phyloP scores from a whole-genome alignment of 2,329 filamentous ascomycete genomes.

The Pseudocercospora pini-densiflorae region DNA sequence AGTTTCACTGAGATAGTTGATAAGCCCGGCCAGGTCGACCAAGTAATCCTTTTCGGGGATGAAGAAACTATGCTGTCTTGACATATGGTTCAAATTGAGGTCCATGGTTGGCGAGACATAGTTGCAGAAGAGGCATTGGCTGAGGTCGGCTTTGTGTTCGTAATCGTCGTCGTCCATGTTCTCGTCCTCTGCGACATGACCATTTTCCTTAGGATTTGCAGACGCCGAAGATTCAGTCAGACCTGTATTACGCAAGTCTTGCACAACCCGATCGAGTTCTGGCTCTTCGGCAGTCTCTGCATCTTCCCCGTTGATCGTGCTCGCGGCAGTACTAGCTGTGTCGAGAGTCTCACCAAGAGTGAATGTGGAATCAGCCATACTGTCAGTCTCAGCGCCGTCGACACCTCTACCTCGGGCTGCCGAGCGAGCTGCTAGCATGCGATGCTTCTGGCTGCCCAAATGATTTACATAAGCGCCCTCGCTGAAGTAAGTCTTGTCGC shows the following conservation, averaged over 20 bases:
- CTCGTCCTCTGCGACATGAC: constrained; percentile 47
- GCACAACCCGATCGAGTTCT: constrained; percentile 77
- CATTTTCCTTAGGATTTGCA: constrained; percentile 13
- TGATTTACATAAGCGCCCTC: constrained; percentile 97
- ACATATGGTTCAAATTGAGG: constrained; percentile 88
- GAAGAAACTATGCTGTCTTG: constrained; percentile 91
- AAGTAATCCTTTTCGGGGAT: constrained; percentile 88
- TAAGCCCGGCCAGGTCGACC: constrained; percentile 77
- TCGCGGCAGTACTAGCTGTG: constrained; percentile 52
- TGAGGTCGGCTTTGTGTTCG: constrained; percentile 46
- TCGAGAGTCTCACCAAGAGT: constrained; percentile 81
- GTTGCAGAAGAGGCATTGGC: constrained; percentile 88
- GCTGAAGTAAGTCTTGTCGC: constrained; percentile 93
- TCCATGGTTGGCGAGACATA: constrained; percentile 74
- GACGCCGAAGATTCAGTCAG: constrained; percentile 43
- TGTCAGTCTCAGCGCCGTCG: constrained; percentile 65
- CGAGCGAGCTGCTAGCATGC: constrained; percentile 63
- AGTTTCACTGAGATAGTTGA: constrained; percentile 78
- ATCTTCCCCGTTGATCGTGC: constrained; percentile 61
- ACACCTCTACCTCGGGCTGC: constrained; percentile 47
- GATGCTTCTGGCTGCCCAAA: constrained; percentile 87
- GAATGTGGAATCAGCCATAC: constrained; percentile 88
- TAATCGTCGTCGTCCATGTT: constrained; percentile 41
- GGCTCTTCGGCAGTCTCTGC: constrained; percentile 60
- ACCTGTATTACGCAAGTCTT: constrained; percentile 72